Evolutionary conservation across 495 filamentous ascomycete species (phyloP).

Genomic region (Clohesyomyces aquaticus): DNA sequence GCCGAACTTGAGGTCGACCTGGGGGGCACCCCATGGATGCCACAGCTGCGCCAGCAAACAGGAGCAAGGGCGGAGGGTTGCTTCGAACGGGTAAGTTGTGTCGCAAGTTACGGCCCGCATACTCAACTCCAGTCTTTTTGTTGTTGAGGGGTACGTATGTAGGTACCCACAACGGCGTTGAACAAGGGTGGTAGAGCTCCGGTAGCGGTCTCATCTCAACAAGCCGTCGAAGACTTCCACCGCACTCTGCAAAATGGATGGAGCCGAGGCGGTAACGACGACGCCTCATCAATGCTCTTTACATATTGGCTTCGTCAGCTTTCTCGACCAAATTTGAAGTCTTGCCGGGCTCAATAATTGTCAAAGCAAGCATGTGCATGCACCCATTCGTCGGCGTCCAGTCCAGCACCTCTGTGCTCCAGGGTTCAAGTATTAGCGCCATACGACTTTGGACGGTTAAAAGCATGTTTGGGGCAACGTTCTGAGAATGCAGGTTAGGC

Average conservation of each 20-base stretch:
- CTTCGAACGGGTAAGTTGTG: too few species aligned
- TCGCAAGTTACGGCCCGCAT: too few species aligned
- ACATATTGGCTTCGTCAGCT: conserved; percentile 2
- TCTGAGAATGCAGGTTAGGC: conserved; percentile 1
- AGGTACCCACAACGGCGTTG: not conserved
- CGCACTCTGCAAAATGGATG: too few species aligned
- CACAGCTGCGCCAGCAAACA: too few species aligned
- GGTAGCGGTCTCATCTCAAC: too few species aligned
- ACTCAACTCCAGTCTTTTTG: too few species aligned
- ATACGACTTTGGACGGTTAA: conserved; percentile 14
- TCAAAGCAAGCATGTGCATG: conserved; percentile 27
- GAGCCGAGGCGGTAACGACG: too few species aligned
- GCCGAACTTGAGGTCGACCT: not conserved
- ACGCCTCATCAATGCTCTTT: not conserved
- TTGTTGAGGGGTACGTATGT: not conserved
- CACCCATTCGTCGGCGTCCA: not conserved
- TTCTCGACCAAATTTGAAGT: not conserved
- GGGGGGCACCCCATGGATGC: too few species aligned
- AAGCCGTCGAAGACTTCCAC: too few species aligned
- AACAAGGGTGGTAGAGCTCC: not conserved
- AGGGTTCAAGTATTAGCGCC: conserved; percentile 7
- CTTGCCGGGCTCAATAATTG: not conserved
- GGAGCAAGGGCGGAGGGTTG: too few species aligned
- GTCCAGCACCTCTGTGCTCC: not conserved
- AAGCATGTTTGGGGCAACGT: conserved; percentile 5